Evolutionary conservation across 2,329 filamentous ascomycete genomes (phyloP).

Genomic region (Aspergillus sp.): DNA sequence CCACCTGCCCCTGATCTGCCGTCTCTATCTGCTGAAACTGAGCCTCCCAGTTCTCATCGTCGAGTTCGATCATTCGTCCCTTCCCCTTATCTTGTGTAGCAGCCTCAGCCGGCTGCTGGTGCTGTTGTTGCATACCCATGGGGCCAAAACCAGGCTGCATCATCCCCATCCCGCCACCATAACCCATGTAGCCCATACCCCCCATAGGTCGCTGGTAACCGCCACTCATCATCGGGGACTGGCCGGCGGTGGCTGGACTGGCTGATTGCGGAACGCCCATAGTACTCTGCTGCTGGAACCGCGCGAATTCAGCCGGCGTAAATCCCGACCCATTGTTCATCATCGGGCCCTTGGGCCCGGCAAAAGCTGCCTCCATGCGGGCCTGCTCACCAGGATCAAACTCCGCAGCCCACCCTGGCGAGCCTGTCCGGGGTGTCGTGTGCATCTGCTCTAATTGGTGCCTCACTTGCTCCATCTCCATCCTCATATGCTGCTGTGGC

Average conservation of each 20-base stretch:
- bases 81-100: slow-evolving; percentile 76
- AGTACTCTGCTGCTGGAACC: slow-evolving; percentile 74
- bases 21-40: slow-evolving; percentile 87
- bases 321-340: slow-evolving; percentile 60
- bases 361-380: slow-evolving; percentile 70
- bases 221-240: slow-evolving; percentile 62
- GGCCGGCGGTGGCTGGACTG: slow-evolving; percentile 54
- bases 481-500: slow-evolving; percentile 47
- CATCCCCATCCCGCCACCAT: slow-evolving; percentile 55
- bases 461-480: slow-evolving; percentile 67
- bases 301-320: slow-evolving; percentile 79
- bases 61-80: slow-evolving; percentile 78
- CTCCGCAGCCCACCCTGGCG: slow-evolving; percentile 63
- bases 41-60: slow-evolving; percentile 93
- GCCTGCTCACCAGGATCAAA: slow-evolving; percentile 64
- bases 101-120: slow-evolving; percentile 32
- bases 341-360: slow-evolving; percentile 49
- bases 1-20: slow-evolving; percentile 53
- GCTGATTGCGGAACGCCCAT: slow-evolving; percentile 57
- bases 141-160: slow-evolving; percentile 47
- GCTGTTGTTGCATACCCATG: slow-evolving; percentile 50
- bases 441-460: slow-evolving; percentile 59
- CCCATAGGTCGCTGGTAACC: slow-evolving; percentile 46
- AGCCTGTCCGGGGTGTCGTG: slow-evolving; percentile 51
- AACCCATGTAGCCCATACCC: slow-evolving; percentile 45